Conservation (phyloP, 306 rosid species). For the Fragaria iinumae region DNA sequence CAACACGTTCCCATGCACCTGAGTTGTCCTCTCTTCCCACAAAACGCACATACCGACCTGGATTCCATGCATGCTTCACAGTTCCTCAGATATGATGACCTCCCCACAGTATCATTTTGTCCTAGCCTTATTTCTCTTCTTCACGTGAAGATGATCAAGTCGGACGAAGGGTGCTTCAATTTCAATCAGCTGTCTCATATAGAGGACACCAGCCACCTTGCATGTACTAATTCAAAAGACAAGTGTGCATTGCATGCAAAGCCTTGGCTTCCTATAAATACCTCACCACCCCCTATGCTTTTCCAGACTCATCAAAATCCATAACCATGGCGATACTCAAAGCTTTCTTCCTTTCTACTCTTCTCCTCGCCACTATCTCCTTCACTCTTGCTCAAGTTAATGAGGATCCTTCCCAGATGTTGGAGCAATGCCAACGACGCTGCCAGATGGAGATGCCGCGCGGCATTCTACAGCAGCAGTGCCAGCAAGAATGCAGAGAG, state of each 20-base stretch:
- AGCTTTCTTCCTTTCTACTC: conserved; percentile 14
- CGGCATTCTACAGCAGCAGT: not conserved
- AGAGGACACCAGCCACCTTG: conserved; percentile 37
- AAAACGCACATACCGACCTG: not conserved
- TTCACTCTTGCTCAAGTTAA: not conserved
- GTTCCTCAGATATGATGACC: not conserved
- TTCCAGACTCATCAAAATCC: not conserved
- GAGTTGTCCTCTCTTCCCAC: not conserved
- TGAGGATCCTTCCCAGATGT: conserved; percentile 2
- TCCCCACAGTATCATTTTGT: not conserved
- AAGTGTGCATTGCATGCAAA: conserved; percentile 7
- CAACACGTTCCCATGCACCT: conserved; percentile 18
- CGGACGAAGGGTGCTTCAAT: not conserved
- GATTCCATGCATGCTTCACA: not conserved
- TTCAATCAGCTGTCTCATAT: not conserved
- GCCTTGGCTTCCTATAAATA: not conserved
- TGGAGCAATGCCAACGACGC: conserved; percentile 6
- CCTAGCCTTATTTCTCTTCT: not conserved
- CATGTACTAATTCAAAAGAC: conserved; percentile 28
- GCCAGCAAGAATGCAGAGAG: not conserved
- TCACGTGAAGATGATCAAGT: conserved; percentile 18
- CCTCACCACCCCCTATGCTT: not conserved
- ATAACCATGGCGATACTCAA: conserved; percentile 17
- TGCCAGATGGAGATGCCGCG: not conserved
- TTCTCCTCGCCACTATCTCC: conserved; percentile 20